Conservation (phyloP, 2,329 filamentous ascomycete genomes). For the Epichloe glyceriae region DNA sequence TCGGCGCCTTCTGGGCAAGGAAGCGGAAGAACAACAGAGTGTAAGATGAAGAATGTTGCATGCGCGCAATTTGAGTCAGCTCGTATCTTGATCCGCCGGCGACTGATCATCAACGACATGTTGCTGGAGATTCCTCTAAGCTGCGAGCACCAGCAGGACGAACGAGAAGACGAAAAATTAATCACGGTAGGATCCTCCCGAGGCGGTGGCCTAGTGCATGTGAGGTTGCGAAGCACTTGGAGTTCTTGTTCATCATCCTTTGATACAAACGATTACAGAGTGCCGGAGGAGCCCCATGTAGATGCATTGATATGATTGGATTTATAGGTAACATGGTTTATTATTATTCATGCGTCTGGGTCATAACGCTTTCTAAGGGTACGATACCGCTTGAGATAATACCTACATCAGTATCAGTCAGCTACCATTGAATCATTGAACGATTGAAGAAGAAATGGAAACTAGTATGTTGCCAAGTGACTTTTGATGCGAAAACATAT, state of each 20-base stretch:
- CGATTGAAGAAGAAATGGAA: neutral
- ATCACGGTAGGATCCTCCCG: neutral
- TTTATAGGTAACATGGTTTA: neutral
- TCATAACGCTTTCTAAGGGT: conserved; percentile 72
- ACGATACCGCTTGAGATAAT: conserved; percentile 86
- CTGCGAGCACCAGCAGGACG: neutral
- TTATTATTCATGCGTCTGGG: conserved; percentile 17
- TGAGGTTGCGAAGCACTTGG: neutral
- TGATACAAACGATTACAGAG: neutral
- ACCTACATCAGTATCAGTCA: conserved; percentile 35
- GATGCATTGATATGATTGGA: neutral
- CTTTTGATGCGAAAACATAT: too few species aligned
- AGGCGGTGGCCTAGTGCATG: conserved; percentile 4
- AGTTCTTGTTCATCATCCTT: neutral
- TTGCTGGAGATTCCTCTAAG: too few species aligned
- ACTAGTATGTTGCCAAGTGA: neutral
- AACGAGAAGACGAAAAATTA: neutral
- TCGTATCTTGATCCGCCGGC: neutral
- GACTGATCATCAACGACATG: neutral
- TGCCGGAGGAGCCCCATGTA: neutral
- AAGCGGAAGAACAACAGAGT: conserved; percentile 34
- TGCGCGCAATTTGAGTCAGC: neutral
- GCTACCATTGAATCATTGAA: neutral
- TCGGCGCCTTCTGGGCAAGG: conserved; percentile 80
- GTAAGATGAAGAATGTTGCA: neutral